Conservation (phyloP, 345 rosid species). For the Populus tremula region DNA sequence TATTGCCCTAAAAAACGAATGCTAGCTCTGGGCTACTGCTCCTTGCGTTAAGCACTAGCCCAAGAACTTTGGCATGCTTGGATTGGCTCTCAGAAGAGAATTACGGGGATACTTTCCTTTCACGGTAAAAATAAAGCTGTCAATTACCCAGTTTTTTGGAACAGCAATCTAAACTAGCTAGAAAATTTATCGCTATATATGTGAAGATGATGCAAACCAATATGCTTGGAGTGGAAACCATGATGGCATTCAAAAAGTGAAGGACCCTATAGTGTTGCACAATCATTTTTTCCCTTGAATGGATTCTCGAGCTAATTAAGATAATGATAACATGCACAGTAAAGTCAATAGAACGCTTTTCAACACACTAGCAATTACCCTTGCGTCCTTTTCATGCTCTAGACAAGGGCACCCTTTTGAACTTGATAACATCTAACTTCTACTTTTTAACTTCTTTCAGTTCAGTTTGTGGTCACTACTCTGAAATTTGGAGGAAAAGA, state of each 20-base stretch:
- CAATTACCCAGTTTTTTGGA: not conserved
- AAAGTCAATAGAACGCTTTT: not conserved
- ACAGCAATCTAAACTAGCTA: not conserved
- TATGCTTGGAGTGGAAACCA: not conserved
- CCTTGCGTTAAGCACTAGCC: not conserved
- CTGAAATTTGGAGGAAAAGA: not conserved
- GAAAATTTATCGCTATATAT: not conserved
- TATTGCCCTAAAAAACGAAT: not conserved
- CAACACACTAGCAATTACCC: not conserved
- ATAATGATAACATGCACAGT: not conserved
- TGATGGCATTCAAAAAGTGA: not conserved
- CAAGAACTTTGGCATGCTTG: not conserved
- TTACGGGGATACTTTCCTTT: not conserved
- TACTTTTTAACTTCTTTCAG: not conserved
- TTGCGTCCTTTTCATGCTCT: not conserved
- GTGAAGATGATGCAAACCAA: not conserved
- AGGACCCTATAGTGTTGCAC: not conserved
- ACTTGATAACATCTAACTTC: not conserved
- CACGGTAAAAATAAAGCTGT: not conserved
- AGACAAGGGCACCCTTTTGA: not conserved
- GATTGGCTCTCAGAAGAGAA: not conserved
- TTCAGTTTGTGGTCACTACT: not conserved
- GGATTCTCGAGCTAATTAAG: not conserved
- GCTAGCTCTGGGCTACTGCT: not conserved
- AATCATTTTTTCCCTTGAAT: not conserved